phyloP scores from a whole-genome alignment of 441 rosid genomes.

The Capsella rubella region DNA sequence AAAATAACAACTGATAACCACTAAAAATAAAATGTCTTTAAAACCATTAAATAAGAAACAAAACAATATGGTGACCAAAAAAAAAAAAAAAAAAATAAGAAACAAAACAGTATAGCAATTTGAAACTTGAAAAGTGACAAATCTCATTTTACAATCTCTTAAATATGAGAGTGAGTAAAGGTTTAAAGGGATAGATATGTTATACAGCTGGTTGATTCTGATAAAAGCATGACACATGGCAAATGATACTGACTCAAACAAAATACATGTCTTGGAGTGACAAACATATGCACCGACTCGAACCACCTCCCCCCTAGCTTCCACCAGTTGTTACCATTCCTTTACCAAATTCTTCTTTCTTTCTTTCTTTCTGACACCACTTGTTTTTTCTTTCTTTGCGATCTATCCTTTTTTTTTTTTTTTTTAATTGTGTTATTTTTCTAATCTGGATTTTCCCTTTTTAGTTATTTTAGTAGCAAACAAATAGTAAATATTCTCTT shows the following conservation, averaged over 20 bases:
- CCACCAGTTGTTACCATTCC: conserved; percentile 20
- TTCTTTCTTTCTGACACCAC: conserved; percentile 17
- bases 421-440: neutral
- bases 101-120: neutral
- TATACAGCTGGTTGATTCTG: conserved; percentile 29
- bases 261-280: conserved; percentile 1
- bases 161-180: no score
- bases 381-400: no score
- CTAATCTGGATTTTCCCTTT: neutral
- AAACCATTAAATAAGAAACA: neutral
- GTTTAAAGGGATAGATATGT: neutral
- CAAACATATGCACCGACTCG: conserved; percentile 33
- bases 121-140: neutral
- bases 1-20: no score
- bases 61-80: no score
- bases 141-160: no score
- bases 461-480: neutral
- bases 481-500: neutral
- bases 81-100: no score
- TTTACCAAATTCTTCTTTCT: neutral
- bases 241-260: neutral
- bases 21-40: neutral
- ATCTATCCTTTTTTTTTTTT: neutral
- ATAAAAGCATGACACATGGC: conserved; percentile 36
- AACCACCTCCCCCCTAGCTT: conserved; percentile 14